Evolutionary conservation across 2,329 filamentous ascomycete genomes (phyloP).

Genomic region (Colletotrichum costaricense): DNA sequence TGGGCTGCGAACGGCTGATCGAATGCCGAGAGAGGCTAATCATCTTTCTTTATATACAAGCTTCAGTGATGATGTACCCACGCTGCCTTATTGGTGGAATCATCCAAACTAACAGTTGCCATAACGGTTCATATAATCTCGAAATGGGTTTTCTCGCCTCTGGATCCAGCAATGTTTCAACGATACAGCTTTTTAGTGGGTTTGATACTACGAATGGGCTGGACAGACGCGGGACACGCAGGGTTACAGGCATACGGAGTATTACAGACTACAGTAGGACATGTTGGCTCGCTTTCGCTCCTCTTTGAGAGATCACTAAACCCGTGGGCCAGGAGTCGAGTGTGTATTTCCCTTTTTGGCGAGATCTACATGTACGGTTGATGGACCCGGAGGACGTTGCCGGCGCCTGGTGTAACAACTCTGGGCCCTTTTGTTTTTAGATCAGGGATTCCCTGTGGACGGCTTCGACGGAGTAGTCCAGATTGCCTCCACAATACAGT

Average conservation of each 20-base stretch:
- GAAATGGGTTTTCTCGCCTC: neutral
- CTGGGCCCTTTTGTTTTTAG: neutral
- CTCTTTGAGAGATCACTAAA: neutral
- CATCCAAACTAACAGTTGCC: neutral
- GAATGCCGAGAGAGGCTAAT: neutral
- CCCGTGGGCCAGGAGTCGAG: neutral
- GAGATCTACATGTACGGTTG: neutral
- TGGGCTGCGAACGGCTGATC: neutral
- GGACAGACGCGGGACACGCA: neutral
- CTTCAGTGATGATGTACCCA: neutral
- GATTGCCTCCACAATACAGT: too few relatives aligned
- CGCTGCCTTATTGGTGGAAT: neutral
- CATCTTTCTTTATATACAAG: neutral
- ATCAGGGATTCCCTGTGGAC: neutral
- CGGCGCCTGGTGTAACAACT: neutral
- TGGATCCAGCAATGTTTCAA: constrained; percentile 3
- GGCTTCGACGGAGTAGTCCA: too few relatives aligned
- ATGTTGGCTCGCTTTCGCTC: neutral
- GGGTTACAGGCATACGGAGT: neutral
- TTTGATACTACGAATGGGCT: neutral
- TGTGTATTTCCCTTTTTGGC: neutral
- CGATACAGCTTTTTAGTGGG: neutral
- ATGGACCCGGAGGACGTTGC: neutral
- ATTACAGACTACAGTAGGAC: too few relatives aligned
- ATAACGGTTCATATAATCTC: neutral